These are phyloP conservation scores for Stentor coeruleus DNA, from an alignment of 73 alveolate species.

Conservation along the genomic window DNA sequence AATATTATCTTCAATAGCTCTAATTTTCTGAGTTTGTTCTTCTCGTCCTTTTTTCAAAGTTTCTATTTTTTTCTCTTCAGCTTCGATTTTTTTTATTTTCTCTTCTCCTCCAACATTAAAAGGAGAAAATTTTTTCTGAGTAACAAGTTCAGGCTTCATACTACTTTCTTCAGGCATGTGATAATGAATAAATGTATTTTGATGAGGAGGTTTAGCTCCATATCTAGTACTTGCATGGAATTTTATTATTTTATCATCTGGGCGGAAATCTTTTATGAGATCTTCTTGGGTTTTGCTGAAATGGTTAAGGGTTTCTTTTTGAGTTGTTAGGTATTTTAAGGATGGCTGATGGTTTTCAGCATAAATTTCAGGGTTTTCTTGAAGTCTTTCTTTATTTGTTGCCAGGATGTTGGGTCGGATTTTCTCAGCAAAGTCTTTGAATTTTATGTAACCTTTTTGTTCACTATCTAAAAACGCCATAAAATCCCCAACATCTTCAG, in stretches of 20 bases:
- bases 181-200: conserved; percentile 34
- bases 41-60: not conserved
- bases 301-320: conserved; percentile 30
- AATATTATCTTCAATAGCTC: not conserved
- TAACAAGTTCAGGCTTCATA: conserved; percentile 29
- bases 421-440: conserved; percentile 38
- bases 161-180: too few relatives aligned
- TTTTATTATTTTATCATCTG: conserved; percentile 31
- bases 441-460: conserved; percentile 43
- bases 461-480: conserved; percentile 43
- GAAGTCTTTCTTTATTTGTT: conserved; percentile 32
- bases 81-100: not conserved
- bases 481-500: conserved; percentile 15
- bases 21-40: not conserved
- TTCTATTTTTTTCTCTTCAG: not conserved
- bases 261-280: conserved; percentile 36
- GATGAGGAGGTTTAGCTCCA: conserved; percentile 50
- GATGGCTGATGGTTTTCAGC: conserved; percentile 28
- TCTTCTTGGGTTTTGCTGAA: conserved; percentile 26
- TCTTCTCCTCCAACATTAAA: conserved; percentile 28
- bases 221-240: conserved; percentile 41
- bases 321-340: not conserved
- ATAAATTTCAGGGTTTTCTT: conserved; percentile 25
- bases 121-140: conserved; percentile 12
- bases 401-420: conserved; percentile 39